Percentiles rank a stretch among this genome's conserved stretches.
These are phyloP conservation scores for Cladosporium velox DNA, from an alignment of 2,329 filamentous ascomycete genomes.

Conservation along the genomic window DNA sequence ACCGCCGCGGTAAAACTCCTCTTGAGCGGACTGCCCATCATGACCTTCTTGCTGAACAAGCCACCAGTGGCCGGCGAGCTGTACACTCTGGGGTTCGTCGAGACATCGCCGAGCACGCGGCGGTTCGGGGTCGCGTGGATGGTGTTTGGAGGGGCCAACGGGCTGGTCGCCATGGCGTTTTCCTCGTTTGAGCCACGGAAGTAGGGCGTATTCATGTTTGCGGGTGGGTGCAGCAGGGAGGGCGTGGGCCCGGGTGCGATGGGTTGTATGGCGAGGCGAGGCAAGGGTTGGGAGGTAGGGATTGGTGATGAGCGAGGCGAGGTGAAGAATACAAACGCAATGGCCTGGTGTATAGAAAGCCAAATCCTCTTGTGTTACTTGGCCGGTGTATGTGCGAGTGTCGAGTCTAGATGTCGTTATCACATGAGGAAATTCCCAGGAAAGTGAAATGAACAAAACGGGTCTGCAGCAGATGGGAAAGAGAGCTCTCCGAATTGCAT, in stretches of 20 bases:
- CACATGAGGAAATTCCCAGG: background rate
- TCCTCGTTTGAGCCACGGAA: conserved; percentile 14
- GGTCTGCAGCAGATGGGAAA: background rate
- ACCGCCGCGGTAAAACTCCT: conserved; percentile 35
- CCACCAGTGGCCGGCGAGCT: conserved; percentile 20
- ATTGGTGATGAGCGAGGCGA: too few relatives aligned
- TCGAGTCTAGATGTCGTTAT: background rate
- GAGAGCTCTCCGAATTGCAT: conserved; percentile 4
- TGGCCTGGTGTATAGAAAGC: background rate
- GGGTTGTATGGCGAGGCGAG: background rate
- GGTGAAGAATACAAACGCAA: too few relatives aligned
- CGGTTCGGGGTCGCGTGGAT: conserved; percentile 18
- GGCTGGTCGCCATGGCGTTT: conserved; percentile 18
- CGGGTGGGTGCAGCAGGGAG: background rate
- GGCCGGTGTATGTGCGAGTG: background rate
- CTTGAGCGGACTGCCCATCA: conserved; percentile 37
- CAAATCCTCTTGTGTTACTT: background rate
- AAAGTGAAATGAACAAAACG: conserved; percentile 3
- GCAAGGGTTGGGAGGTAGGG: background rate
- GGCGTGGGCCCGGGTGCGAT: background rate
- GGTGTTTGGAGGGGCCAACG: conserved; percentile 10
- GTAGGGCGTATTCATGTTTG: conserved; percentile 17
- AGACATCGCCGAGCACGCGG: conserved; percentile 36
- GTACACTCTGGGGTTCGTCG: conserved; percentile 33
- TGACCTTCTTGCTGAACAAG: conserved; percentile 25